Evolutionary conservation across 768 basidiomycete species (phyloP), one percentile per base, ranked within the genome.

Genomic region (Trichaptum fuscoviolaceum): DNA sequence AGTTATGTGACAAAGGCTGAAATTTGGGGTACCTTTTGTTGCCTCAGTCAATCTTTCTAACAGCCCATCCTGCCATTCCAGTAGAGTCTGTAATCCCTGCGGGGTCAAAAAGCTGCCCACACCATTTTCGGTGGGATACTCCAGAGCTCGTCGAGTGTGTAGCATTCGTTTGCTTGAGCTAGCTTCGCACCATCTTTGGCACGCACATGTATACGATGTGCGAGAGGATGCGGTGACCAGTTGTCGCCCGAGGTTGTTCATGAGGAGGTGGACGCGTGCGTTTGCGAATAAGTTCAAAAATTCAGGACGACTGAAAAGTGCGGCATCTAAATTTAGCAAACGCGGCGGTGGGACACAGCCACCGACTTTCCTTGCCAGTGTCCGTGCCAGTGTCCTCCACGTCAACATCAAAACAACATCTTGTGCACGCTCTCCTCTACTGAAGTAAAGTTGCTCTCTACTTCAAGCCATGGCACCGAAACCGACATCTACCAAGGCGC

Each of bases 31-130:
- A 95, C 95, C 87, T 75, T 82, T 80, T 35, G 92, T 82, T 74
- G 90, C 84, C 10, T 90, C 86, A 70, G 91, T 93, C 62, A 97
- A 75, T 63, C 92, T 83, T 65, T 88, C 82, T 66, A 96, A 77
- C 35, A 96, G 81, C 9, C 95, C 95, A 67, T 91, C 83, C 74
- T 96, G 95, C 77, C 92, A 97, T 71, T 96, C 94, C 62, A 87
- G 81, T 62, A 95, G 80, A 67, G 84, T 83, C 68, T 84, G 85
- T 66, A 95, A 82, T 0, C 90, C 90, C n/a, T 74, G 71, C 24
- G 92, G 87, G 1, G 91, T 86, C 72, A 95, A 79, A 75, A 96
- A 96, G 24, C 87, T 79, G 59, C 90, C 91, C 35, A 96, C 79
- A 23, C 94, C 95, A 57, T 84, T 79, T 59, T 92, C 85, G 30